Evolutionary conservation across 164 flowering plant species (phyloP), one percentile per base, ranked within the genome.

Genomic region (Annona squamosa): DNA sequence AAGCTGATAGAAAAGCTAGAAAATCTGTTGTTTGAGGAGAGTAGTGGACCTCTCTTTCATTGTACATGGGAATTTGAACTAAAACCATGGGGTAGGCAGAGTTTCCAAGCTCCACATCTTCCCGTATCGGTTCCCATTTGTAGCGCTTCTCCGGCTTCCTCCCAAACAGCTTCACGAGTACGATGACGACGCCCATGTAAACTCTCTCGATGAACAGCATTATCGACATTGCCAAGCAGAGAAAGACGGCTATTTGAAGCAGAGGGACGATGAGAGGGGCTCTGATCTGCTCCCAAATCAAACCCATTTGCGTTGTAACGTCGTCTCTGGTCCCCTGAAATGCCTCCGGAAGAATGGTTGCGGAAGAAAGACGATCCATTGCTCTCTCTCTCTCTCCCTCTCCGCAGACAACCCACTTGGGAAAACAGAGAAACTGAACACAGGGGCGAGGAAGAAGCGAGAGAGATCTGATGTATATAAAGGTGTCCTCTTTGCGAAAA

Each of bases 21-120:
- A 69, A 42, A 71, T 3, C 42, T 41, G 52, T 37, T 69, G 62
- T 61, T 44, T 56, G 43, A 52, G 67, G 45, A n/a, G 59, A 46
- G 67, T 9, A 63, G 47, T 71, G 2, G 62, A 92, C 97, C 92
- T 92, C 92, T 79, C 74, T 82, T 81, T 92, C 97, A 46, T 92
- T 92, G 84, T 78, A 92, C 97, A 92, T 92, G 56, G 97, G 97
- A 71, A 92, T 92, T 84, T 92, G 97, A 57, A 92, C 85, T 9
- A 92, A 89, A 74, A 92, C 96, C 94, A 84, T 82, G 9, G 99
- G 99, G 77, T 86, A 95, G 76, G 81, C 78, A 0, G 87, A 79
- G 75, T 77, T 84, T 2, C 96, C 99, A 57, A 78, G 18, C 76
- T 95, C 99, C 46, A 83, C 72, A 75, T 93, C 98, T 4, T 95